Conservation (phyloP, 2,329 filamentous ascomycete species). For the Pezicula neosporulosa region DNA sequence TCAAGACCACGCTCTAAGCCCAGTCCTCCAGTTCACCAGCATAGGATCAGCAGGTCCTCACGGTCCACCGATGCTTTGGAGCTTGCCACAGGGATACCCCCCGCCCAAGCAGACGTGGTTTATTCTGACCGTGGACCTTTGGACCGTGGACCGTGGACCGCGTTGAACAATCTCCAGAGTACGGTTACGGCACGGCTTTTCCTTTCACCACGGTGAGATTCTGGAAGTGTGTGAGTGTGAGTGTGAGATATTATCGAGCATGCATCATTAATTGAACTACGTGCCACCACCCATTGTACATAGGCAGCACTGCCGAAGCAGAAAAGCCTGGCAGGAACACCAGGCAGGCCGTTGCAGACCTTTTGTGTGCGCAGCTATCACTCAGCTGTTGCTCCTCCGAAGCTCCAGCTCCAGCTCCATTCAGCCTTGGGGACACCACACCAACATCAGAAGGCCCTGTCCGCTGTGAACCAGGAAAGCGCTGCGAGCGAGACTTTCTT, state of each 20-base stretch:
- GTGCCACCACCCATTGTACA: slow-evolving; percentile 8
- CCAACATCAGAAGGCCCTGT: slow-evolving; percentile 14
- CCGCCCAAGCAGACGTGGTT: slow-evolving; percentile 11
- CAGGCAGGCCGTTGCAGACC: background rate
- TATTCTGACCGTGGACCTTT: slow-evolving; percentile 6
- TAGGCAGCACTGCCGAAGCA: slow-evolving; percentile 4
- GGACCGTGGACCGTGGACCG: background rate
- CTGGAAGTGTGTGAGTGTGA: background rate
- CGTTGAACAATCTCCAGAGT: background rate
- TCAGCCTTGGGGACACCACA: slow-evolving; percentile 20
- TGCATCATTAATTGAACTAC: background rate
- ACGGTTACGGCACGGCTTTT: slow-evolving; percentile 6
- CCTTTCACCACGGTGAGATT: background rate
- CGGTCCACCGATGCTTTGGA: background rate
- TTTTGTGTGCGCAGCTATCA: background rate
- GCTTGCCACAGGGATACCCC: slow-evolving; percentile 5
- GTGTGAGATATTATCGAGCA: background rate
- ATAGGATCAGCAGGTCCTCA: slow-evolving; percentile 1
- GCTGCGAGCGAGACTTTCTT: background rate
- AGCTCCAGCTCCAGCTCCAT: slow-evolving; percentile 4
- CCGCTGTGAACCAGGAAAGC: slow-evolving; percentile 4
- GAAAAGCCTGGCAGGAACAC: too few species aligned
- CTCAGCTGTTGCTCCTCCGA: background rate
- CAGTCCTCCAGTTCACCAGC: slow-evolving; percentile 2
- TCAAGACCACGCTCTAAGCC: background rate